Percentiles rank a stretch among this genome's conserved stretches.
Evolutionary conservation across 345 rosid genomes (phyloP).

Genomic region (Aquilaria yunnanensis): DNA sequence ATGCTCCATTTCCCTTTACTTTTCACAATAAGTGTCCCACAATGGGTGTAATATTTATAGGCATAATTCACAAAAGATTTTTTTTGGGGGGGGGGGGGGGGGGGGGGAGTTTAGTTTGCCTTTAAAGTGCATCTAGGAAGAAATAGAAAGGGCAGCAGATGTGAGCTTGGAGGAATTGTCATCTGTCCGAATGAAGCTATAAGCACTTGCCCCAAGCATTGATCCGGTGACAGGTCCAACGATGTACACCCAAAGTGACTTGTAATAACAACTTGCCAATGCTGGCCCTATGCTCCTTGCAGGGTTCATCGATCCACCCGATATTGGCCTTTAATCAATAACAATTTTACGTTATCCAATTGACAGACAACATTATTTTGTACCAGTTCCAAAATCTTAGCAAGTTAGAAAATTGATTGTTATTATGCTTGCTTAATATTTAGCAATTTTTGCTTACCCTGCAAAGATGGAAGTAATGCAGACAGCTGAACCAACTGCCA

Average conservation of each 20-base stretch:
- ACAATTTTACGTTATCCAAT: no score
- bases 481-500: constrained; percentile 52
- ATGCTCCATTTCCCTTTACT: no score
- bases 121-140: no score
- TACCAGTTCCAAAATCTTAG: no score
- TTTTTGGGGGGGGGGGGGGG: no score
- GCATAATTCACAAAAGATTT: no score
- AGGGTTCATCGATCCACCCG: constrained; percentile 44
- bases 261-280: constrained; percentile 17
- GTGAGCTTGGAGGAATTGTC: constrained; percentile 7
- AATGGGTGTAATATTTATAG: no score
- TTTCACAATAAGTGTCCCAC: no score
- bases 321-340: constrained; percentile 22
- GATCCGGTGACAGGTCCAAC: constrained; percentile 24
- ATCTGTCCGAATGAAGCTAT: constrained; percentile 20
- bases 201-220: constrained; percentile 25
- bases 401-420: no score
- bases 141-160: not conserved
- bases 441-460: constrained; percentile 26
- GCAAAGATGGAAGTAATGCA: constrained; percentile 53
- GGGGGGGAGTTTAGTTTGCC: no score
- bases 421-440: no score
- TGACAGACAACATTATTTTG: no score
- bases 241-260: constrained; percentile 32
- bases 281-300: constrained; percentile 37